Base-by-base conservation (phyloP, 352 stramenopile genomes). In the Globisporangium irregulare region DNA sequence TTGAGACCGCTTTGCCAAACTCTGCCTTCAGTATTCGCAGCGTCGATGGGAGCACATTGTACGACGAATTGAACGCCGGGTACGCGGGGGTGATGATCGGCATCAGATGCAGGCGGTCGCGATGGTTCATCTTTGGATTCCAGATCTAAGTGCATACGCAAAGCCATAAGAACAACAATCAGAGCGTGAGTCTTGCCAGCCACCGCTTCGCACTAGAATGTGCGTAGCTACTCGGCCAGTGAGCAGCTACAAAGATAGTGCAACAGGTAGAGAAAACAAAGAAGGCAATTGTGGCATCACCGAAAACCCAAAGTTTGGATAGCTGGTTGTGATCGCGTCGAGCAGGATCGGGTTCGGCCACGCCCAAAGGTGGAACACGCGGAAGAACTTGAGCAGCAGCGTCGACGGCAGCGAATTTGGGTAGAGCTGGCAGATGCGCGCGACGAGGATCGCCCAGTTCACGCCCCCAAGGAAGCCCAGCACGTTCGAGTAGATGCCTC, bases 61-160 rank as follows among this genome's bases (percentile, higher is more conserved):
- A 99, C 4, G 97, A 97, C 48, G 96, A 99, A 76, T 99, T 99
- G 86, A 99, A 98, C 18, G 85, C 90, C 14, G 98, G 98, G 74
- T 99, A 99, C 53, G 95, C 93, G 4, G 98, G 98, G 1, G 98
- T 99, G 71, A 99, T 98, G 73, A 99, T 99, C 20, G 98, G 98
- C 97, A 99, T 99, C 48, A 99, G 73, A 71, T 99, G 95, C 24
- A 79, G 75, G 22, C 89, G 80, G 76, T 99, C 95, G 6, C 84
- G 79, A 22, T 80, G 78, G 67, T 97, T 93, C 9, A 72, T 55
- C 68, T 89, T 92, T 12, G 93, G 90, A 64, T 98, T 97, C 94
- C 94, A 98, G 29, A 89, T 86, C 84, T 97, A 34, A 41, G 36
- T 34, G 7, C 25, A 22, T 29, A 64, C 22, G 68, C 22, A 5